These are phyloP conservation scores for Termitomyces sp. DNA, from an alignment of 768 basidiomycete genomes.

Conservation along the genomic window DNA sequence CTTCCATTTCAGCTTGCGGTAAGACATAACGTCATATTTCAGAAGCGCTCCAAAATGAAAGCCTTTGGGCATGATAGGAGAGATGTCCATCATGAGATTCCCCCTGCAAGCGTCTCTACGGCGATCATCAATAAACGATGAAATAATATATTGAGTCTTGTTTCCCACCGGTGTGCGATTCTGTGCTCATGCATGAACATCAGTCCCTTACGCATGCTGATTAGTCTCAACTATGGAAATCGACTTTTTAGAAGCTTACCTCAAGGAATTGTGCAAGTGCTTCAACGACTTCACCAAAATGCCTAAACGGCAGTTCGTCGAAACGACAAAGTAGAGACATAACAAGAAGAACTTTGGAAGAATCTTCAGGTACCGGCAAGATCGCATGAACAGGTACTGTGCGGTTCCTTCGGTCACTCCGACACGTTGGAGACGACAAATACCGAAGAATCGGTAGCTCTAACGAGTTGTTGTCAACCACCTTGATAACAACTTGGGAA, in stretches of 20 bases:
- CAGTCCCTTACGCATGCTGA: background rate
- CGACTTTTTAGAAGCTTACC: background rate
- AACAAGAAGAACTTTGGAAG: background rate
- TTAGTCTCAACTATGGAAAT: background rate
- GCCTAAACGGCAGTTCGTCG: background rate
- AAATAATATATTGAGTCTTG: background rate
- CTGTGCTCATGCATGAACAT: slow-evolving; percentile 1
- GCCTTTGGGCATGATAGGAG: background rate
- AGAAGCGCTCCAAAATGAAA: background rate
- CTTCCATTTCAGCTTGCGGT: background rate
- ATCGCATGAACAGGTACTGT: background rate
- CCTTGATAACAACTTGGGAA: background rate
- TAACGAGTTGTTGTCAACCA: background rate
- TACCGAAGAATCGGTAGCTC: background rate
- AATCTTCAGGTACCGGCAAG: background rate
- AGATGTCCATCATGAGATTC: slow-evolving; percentile 2
- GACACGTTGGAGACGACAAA: background rate
- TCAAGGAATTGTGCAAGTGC: background rate
- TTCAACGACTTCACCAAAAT: background rate
- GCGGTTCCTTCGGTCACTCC: background rate
- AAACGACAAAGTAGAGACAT: background rate
- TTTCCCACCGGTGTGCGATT: background rate
- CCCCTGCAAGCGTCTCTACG: background rate
- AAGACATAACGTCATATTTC: background rate
- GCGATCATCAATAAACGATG: background rate